Evolutionary conservation across 1,284 basidiomycete species (phyloP), one percentile per base, ranked within the genome.

Genomic region (Rhodotorula sp.): DNA sequence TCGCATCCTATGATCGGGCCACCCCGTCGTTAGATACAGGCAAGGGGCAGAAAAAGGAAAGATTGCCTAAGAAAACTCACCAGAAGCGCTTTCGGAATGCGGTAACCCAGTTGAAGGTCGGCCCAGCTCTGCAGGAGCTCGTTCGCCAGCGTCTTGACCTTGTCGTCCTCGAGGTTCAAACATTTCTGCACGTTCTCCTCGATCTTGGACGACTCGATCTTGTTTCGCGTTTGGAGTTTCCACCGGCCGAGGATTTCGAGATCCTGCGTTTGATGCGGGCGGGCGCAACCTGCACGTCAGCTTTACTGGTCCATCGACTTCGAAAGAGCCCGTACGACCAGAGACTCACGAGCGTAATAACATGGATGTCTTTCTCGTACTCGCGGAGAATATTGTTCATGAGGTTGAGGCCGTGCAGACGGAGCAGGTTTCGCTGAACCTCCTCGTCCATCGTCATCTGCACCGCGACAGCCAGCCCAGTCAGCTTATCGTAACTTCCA

Each of bases 361-460:
- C 85, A 54, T 94, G 91, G 34, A 84, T 76, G 77, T 98, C 92
- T 46, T 87, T 85, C 21, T 82, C 81, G 79, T 93, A 85, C 78
- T 98, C 94, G 62, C 91, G 87, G 47, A 98, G 83, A 58, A 98
- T 85, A 79, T 91, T 93, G 61, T 87, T 90, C 92, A 98, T 94
- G 31, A 96, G 84, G 81, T 90, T 92, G 80, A 97, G 94, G 1
- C 94, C 95, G 81, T 97, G 93, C 79, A 98, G 84, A 46, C 94
- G 90, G 87, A 97, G 92, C 65, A 98, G 85, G 79, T 93, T 88
- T 58, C 92, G 87, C 51, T 95, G 85, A 26, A 93, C 88, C 0
- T 87, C 85, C 58, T 87, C 86, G 70, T 97, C 93, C 52, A 90
- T 88, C 1, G 94, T 96, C 77, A 96, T 89, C 91, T 94, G 80